Evolutionary conservation across 2,329 filamentous ascomycete genomes (phyloP), one percentile per base, ranked within the genome.

Genomic region (Diaporthe sp.): DNA sequence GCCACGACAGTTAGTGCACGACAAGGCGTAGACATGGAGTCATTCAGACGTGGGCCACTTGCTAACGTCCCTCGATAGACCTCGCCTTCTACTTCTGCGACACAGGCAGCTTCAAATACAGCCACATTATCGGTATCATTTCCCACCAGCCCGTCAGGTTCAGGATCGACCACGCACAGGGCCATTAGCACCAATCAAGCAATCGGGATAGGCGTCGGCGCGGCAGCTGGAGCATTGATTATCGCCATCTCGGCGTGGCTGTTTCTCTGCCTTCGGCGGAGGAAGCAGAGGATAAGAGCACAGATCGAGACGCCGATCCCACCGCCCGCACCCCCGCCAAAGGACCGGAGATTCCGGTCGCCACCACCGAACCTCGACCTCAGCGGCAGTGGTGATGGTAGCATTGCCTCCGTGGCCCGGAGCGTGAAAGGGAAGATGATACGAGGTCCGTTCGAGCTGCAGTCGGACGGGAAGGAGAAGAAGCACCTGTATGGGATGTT

Each of bases 151-250:
- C 9, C 70, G 12, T 17, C 70, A 9, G 28, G 61, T 8, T 42
- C 71, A 62, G 51, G 65, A 31, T 59, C 53, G 22, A 22, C 46
- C 17, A 49, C 75, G 73, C 28, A 79, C 22, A 46, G 31, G n/a
- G 42, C 77, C 44, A 55, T 82, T 39, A 76, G 77, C 77, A 78
- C 78, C 57, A 72, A 75, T 6, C 74, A 79, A 34, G 78, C 77
- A 44, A 76, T 81, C 37, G 80, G 80, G 28, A 81, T 81, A 68
- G 79, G 75, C 15, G 72, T 81, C 46, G 80, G 80, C n/a, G 78
- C 78, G 9, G 80, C 73, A 12, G 76, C 77, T 4, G 77, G 57
- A 15, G 77, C 72, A n/a, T 75, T 82, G 22, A 57, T 80, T 17
- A 28, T 78, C 9, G 73, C 74, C 25, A 62, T 77, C 51, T 44